phyloP scores from a whole-genome alignment of 2,329 filamentous ascomycete genomes.

The Zasmidium cellare region DNA sequence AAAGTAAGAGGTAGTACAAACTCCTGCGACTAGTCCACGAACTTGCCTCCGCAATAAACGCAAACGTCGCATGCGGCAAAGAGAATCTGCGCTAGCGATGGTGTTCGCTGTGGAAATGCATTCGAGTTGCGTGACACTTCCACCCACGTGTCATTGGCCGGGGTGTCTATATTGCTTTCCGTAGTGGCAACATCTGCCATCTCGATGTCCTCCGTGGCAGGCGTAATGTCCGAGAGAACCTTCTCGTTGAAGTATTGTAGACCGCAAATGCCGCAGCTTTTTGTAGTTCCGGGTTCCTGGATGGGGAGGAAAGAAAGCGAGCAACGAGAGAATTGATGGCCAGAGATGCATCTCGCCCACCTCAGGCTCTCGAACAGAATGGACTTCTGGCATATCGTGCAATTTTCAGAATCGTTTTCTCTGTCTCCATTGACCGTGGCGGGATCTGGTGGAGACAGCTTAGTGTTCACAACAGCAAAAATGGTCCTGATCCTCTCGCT shows the following conservation, averaged over 20 bases:
- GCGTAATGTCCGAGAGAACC: conserved; percentile 6
- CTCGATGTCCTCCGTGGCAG: conserved; percentile 8
- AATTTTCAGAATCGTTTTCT: conserved; percentile 45
- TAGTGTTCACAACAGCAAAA: neutral
- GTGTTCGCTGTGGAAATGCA: conserved; percentile 17
- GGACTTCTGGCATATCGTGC: conserved; percentile 51
- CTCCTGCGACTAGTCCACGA: conserved; percentile 27
- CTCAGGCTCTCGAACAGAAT: conserved; percentile 50
- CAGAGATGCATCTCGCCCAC: conserved; percentile 50
- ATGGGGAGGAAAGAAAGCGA: conserved; percentile 56
- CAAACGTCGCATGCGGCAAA: conserved; percentile 39
- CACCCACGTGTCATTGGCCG: conserved; percentile 18
- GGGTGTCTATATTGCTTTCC: conserved; percentile 9
- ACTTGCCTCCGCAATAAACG: conserved; percentile 41
- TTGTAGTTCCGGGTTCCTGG: conserved; percentile 55
- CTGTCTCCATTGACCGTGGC: neutral
- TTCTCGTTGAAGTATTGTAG: conserved; percentile 52
- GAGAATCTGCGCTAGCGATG: conserved; percentile 33
- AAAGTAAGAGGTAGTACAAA: conserved; percentile 17
- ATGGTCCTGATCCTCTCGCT: neutral
- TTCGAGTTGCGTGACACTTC: conserved; percentile 14
- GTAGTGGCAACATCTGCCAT: conserved; percentile 9
- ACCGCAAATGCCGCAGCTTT: conserved; percentile 55
- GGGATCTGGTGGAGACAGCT: neutral
- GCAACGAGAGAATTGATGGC: conserved; percentile 57